Base-by-base conservation (phyloP, 2,329 filamentous ascomycete species). In the Neoscytalidium dimidiatum region DNA sequence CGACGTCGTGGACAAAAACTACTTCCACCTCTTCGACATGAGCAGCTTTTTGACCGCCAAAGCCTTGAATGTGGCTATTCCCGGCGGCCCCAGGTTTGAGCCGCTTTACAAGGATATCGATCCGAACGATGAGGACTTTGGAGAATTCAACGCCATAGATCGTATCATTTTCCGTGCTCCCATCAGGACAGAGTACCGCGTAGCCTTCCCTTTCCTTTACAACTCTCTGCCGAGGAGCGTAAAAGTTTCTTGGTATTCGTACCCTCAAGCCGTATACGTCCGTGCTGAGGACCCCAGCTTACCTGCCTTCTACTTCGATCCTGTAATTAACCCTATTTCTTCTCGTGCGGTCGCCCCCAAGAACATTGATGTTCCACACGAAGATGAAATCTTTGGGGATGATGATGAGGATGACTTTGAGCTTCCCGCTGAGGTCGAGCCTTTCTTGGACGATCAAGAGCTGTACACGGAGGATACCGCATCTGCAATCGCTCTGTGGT, bases 111-210 rank as follows among this genome's bases (percentile, higher is more conserved):
- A 99, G 80, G 95, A 99, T 72, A 94, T 99, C 67, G 94, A 99
- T 77, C 95, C 95, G 1, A 99, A 99, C 72, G 94, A 98, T 71
- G 95, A 99, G 78, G 95, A 99, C 75, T 99, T 99, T 79, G 95
- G 95, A 79, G 95, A 99, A 79, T 99, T 99, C 84, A 99, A 99
- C 74, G 95, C 95, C 35, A 99, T 99, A 72, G 95, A 99, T 74
- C 92, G 96, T 71, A 99, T 99, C 79, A 99, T 99, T 70, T 99
- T 99, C 85, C 91, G 95, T 69, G 90, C 91, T 52, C 94, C 94
- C 0, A 96, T 98, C 69, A 89, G 94, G 70, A 99, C 94, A 8
- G 95, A 99, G 79, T 97, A 96, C 73, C 89, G 94, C 51, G 95
- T 99, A 48, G 93, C 93, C 0, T 98, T 92, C 76, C 95, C 95